Conservation (phyloP, 1,284 basidiomycete species). For the Mycosarcoma mackinlayi region DNA sequence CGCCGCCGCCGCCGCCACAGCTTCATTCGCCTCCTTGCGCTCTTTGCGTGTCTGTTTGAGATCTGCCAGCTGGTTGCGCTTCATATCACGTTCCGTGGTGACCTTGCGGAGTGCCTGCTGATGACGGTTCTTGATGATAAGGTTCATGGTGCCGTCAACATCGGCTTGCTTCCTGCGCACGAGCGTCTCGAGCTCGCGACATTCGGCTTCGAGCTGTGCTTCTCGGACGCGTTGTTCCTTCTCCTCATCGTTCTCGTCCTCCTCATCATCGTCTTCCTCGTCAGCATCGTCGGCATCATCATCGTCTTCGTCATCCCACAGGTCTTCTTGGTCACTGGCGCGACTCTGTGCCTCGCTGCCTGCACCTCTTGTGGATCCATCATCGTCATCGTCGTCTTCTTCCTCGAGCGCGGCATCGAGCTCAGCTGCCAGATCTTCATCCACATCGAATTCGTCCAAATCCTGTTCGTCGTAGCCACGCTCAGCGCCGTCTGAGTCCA, state of each 20-base stretch:
- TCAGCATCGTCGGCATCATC: slow-evolving; percentile 78
- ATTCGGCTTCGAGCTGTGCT: slow-evolving; percentile 66
- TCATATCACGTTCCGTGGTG: slow-evolving; percentile 62
- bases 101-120: slow-evolving; percentile 63
- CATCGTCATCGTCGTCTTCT: slow-evolving; percentile 73
- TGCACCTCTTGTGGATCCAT: slow-evolving; percentile 69
- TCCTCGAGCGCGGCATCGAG: slow-evolving; percentile 69
- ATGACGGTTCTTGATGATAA: slow-evolving; percentile 66
- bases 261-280: slow-evolving; percentile 78
- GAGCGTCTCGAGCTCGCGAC: slow-evolving; percentile 64
- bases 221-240: slow-evolving; percentile 64
- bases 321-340: slow-evolving; percentile 58
- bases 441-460: slow-evolving; percentile 74
- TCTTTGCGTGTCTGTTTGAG: slow-evolving; percentile 60
- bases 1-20: slow-evolving; percentile 10
- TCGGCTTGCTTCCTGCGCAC: slow-evolving; percentile 64
- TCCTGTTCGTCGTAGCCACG: slow-evolving; percentile 69
- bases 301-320: slow-evolving; percentile 64
- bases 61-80: slow-evolving; percentile 61
- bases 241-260: slow-evolving; percentile 65
- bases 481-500: slow-evolving; percentile 70
- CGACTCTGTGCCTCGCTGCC: slow-evolving; percentile 53
- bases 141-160: slow-evolving; percentile 62
- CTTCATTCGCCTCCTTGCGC: slow-evolving; percentile 57
- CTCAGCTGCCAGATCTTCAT: slow-evolving; percentile 70